A percentile compares a stretch with the other conserved stretches of the same genome.
Conservation (phyloP, 495 filamentous ascomycete species). For the Penicillium steckii region DNA sequence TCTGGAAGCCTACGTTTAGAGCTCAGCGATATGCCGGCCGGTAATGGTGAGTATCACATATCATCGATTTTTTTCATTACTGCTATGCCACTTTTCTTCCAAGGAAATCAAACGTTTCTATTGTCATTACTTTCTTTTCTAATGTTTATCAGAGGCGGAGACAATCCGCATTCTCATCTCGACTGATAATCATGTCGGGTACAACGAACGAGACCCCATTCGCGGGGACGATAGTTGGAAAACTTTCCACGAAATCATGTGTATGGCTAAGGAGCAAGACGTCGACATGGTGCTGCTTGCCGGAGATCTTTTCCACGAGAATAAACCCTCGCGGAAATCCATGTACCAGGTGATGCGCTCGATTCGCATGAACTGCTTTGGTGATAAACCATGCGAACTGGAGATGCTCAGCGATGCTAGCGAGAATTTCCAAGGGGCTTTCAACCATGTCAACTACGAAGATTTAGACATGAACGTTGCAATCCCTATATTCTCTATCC, state of each 20-base stretch:
- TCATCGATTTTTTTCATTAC: neutral
- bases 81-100: too few species aligned
- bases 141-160: conserved; percentile 59
- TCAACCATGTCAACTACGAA: conserved; percentile 95
- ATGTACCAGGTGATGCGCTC: conserved; percentile 98
- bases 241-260: conserved; percentile 94
- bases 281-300: conserved; percentile 96
- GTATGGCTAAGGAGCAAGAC: conserved; percentile 78
- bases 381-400: conserved; percentile 92
- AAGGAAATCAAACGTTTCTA: too few species aligned
- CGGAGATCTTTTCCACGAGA: conserved; percentile 97
- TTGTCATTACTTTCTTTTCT: too few species aligned
- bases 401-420: conserved; percentile 91
- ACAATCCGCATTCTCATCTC: conserved; percentile 93
- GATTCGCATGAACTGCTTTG: conserved; percentile 87
- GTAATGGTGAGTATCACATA: conserved; percentile 7
- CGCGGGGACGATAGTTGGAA: conserved; percentile 97
- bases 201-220: conserved; percentile 87
- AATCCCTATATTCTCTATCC: conserved; percentile 97
- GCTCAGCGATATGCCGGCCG: conserved; percentile 24
- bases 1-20: too few species aligned
- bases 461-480: conserved; percentile 97
- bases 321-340: conserved; percentile 92
- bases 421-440: conserved; percentile 80
- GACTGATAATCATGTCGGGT: conserved; percentile 97